Evolutionary conservation across 2,329 filamentous ascomycete species (phyloP).

Genomic region (Penicillium sp.): DNA sequence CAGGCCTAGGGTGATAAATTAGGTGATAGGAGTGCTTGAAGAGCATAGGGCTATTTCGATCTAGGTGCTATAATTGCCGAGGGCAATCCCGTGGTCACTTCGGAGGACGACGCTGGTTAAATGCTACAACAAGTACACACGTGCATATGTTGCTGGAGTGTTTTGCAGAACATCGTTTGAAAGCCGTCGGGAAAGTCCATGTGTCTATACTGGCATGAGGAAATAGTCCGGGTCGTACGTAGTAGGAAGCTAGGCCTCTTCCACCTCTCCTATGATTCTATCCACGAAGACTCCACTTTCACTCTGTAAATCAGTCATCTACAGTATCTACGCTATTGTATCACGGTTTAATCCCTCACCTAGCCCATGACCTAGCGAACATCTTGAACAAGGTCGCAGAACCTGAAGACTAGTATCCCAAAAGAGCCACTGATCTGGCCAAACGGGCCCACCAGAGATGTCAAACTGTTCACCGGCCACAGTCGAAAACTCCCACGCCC

Average conservation of each 20-base stretch:
- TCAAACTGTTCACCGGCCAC: slow-evolving; percentile 25
- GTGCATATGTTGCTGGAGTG: background rate
- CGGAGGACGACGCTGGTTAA: background rate
- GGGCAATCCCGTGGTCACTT: background rate
- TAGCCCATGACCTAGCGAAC: background rate
- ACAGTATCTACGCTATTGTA: background rate
- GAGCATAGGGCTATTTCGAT: background rate
- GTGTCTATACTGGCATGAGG: background rate
- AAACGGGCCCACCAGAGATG: slow-evolving; percentile 15
- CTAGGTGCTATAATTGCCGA: background rate
- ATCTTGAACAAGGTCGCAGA: background rate
- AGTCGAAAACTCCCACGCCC: slow-evolving; percentile 1
- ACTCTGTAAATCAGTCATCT: no score
- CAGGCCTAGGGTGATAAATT: slow-evolving; percentile 2
- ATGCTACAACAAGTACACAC: background rate
- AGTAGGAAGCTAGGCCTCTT: background rate
- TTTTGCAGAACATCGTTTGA: background rate
- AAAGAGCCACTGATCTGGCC: slow-evolving; percentile 10
- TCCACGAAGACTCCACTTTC: slow-evolving; percentile 5
- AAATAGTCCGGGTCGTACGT: background rate
- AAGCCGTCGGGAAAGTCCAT: background rate
- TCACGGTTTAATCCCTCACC: background rate
- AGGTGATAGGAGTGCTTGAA: background rate
- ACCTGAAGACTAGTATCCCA: background rate
- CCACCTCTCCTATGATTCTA: background rate